These are phyloP conservation scores for Colletotrichum kahawae DNA, from an alignment of 2,329 filamentous ascomycete species.

Conservation along the genomic window DNA sequence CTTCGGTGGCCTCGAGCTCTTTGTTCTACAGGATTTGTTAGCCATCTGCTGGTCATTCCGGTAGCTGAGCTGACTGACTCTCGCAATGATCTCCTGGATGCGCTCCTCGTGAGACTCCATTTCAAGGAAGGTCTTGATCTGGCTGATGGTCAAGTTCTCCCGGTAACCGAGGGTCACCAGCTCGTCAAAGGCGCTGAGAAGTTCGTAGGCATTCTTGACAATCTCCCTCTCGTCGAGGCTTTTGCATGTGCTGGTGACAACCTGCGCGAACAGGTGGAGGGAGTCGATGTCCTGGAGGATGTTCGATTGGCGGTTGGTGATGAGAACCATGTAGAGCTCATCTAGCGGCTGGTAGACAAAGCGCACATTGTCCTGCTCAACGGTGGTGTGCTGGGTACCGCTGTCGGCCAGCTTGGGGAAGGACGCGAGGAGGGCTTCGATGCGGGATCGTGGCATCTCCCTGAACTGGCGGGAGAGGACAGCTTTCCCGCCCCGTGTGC, in stretches of 20 bases:
- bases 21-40: constrained; percentile 73
- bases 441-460: constrained; percentile 95
- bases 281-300: constrained; percentile 99
- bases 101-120: constrained; percentile 99
- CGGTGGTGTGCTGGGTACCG: constrained; percentile 95
- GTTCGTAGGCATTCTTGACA: constrained; percentile 90
- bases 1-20: constrained; percentile 96
- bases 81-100: constrained; percentile 96
- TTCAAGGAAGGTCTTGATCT: constrained; percentile 99
- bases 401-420: constrained; percentile 98
- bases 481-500: constrained; percentile 96
- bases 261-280: constrained; percentile 95
- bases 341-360: constrained; percentile 99
- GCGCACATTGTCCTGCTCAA: constrained; percentile 99
- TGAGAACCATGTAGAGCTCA: constrained; percentile 99
- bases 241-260: constrained; percentile 96
- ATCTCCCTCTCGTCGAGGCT: constrained; percentile 96
- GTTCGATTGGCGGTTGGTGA: constrained; percentile 99
- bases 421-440: constrained; percentile 94
- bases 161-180: constrained; percentile 94
- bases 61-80: constrained; percentile 57
- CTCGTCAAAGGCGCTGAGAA: constrained; percentile 96
- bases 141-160: constrained; percentile 93
- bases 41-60: neutral
- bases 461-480: constrained; percentile 97